phyloP scores from a whole-genome alignment of 169 alveolate genomes.

The Plasmodium ovale region DNA sequence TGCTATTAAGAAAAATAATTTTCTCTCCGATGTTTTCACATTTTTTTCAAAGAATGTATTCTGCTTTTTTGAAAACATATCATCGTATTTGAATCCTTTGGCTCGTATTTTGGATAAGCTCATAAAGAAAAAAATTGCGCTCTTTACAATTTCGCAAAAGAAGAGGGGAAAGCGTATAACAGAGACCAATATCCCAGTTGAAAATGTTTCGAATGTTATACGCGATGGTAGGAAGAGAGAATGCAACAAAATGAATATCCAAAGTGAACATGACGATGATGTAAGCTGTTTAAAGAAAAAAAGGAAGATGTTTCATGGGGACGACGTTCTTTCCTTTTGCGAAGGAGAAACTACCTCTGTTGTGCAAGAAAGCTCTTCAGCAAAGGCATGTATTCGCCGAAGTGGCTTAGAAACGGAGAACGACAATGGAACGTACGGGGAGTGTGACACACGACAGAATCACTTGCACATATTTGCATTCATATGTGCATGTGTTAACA shows the following conservation, averaged over 20 bases:
- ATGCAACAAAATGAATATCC: background rate
- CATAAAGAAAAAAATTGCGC: conserved; percentile 33
- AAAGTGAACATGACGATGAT: background rate
- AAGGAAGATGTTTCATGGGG: background rate
- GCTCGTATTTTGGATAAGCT: conserved; percentile 28
- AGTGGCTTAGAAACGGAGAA: background rate
- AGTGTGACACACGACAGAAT: no score
- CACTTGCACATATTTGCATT: conserved; percentile 61
- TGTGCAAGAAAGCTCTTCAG: background rate
- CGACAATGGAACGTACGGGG: conserved; percentile 5
- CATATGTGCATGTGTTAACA: conserved; percentile 40
- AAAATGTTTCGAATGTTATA: background rate
- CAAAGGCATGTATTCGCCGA: no score
- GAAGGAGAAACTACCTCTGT: background rate
- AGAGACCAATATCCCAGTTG: background rate
- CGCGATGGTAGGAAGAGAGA: background rate
- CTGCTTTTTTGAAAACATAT: conserved; percentile 38
- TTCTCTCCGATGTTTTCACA: conserved; percentile 8
- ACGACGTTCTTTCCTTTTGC: background rate
- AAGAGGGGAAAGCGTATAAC: background rate
- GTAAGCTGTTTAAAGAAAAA: background rate
- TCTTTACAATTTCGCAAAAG: conserved; percentile 5
- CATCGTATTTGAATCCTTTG: conserved; percentile 25
- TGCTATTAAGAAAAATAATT: conserved; percentile 24
- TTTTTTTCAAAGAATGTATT: conserved; percentile 22